Base-by-base conservation (phyloP, 116 monocot species). In the Zostera marina region DNA sequence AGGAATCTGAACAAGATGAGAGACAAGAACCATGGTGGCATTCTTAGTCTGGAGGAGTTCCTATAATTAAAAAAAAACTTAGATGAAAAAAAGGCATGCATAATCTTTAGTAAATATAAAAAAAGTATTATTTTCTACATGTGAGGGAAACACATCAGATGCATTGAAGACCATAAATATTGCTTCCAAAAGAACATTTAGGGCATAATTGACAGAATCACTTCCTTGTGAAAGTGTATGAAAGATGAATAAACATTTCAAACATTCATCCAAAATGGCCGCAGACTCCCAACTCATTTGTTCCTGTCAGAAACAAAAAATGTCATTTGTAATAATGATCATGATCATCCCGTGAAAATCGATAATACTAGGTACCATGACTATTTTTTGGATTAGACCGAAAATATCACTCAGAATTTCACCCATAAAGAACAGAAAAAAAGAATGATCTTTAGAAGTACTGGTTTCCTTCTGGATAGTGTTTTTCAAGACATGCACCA, bases 1-100 rank as follows among this genome's bases (percentile, higher is more conserved):
- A 62, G 96, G 85, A 68, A 74, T 73, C 58, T 89, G 89, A 67
- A 85, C 66, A 68, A 96, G 74, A 76, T 83, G 89, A 49, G 82
- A 76, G 62, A 89, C 66, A 54, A 96, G 51, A 53, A 68, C 83
- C 62, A 66, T 85, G 14, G 82, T 67, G 15, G 68, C 78, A 39
- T 68, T 58, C 63, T 82, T 89, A 17, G 71, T 74, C 63, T 80
- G 83, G 56, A 40, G 65, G 15, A 70, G 42, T 66, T 80, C 85
- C 96, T 88, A 60, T 2, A 72, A 64, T 26, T 4, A 44, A 2
- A 25, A 46, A 21, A 44, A 44, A 4, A 3, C 5, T 44, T 11
- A 26, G 22, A 5, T 47, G 21, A 22, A 25, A 8, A 24, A 15
- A 41, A 22, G 19, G 6, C 11, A 44, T 11, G 22, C 15, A 56